phyloP scores from a whole-genome alignment of 495 filamentous ascomycete genomes.

The Delitschia confertaspora region DNA sequence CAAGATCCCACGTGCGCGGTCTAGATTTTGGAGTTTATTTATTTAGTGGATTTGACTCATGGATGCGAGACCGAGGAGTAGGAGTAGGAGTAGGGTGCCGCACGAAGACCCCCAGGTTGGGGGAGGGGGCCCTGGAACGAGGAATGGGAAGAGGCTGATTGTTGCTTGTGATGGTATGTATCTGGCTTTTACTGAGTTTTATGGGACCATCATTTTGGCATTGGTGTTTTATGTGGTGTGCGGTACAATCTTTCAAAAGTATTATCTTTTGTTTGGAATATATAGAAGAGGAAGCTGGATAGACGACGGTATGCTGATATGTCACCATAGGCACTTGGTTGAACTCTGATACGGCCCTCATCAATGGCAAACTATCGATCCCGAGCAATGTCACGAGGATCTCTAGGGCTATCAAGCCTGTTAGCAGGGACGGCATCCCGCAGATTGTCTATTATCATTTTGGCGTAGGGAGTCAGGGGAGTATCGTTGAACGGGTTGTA shows the following conservation, averaged over 20 bases:
- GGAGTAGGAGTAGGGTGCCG: constrained; percentile 1
- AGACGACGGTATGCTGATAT: constrained; percentile 1
- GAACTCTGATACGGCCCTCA: constrained; percentile 32
- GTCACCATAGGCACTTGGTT: constrained; percentile 29
- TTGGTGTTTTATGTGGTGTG: neutral
- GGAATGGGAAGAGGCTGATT: constrained; percentile 30
- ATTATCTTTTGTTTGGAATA: neutral
- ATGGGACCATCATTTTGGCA: no score
- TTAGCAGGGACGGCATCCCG: constrained; percentile 34
- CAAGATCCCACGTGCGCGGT: no score
- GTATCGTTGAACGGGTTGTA: constrained; percentile 27
- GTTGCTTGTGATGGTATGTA: constrained; percentile 31
- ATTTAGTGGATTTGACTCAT: no score
- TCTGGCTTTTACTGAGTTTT: neutral
- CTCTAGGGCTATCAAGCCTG: constrained; percentile 35
- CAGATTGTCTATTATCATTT: constrained; percentile 37
- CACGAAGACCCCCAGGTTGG: constrained; percentile 8
- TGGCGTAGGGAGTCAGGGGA: constrained; percentile 33
- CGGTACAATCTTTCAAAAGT: constrained; percentile 1
- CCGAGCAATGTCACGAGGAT: constrained; percentile 37
- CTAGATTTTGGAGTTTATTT: no score
- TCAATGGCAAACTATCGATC: constrained; percentile 30
- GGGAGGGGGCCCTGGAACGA: constrained; percentile 17
- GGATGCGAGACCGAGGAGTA: constrained; percentile 1
- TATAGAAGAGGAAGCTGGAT: no score